A percentile compares a stretch with the other conserved stretches of the same genome.
Evolutionary conservation across 345 rosid species (phyloP).

Genomic region (Populus nigra): DNA sequence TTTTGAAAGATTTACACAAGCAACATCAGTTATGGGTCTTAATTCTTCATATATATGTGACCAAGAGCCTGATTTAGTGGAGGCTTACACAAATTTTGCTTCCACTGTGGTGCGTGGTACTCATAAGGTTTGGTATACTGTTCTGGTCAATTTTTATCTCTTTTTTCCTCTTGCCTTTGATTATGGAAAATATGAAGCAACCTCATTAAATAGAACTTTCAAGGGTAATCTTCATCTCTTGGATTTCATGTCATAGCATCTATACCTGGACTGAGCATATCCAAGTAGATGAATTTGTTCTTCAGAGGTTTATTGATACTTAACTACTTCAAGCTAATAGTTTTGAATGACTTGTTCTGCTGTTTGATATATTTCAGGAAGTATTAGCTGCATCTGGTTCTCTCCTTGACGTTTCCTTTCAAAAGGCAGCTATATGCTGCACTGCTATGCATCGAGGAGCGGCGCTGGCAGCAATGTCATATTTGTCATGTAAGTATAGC

Average conservation of each 20-base stretch:
- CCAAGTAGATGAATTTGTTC: neutral
- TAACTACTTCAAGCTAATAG: neutral
- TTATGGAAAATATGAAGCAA: no score
- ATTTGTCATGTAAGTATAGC: slow-evolving; percentile 66
- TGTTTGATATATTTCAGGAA: slow-evolving; percentile 47
- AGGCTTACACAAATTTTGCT: slow-evolving; percentile 89
- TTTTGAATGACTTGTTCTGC: slow-evolving; percentile 12
- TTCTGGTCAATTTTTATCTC: slow-evolving; percentile 6
- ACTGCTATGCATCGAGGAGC: slow-evolving; percentile 99
- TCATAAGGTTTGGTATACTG: slow-evolving; percentile 58
- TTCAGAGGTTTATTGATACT: slow-evolving; percentile 7
- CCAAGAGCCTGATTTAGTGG: slow-evolving; percentile 97
- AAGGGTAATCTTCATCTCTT: no score
- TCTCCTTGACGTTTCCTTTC: slow-evolving; percentile 83
- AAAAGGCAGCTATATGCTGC: slow-evolving; percentile 95
- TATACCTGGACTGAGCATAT: no score
- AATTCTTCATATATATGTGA: slow-evolving; percentile 91
- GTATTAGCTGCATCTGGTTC: slow-evolving; percentile 71
- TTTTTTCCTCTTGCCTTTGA: slow-evolving; percentile 3
- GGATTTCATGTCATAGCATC: no score
- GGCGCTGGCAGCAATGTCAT: slow-evolving; percentile 92
- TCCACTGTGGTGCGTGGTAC: slow-evolving; percentile 67
- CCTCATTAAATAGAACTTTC: no score
- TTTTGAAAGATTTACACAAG: slow-evolving; percentile 80
- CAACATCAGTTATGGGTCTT: slow-evolving; percentile 76